Evolutionary conservation across 2,329 filamentous ascomycete species (phyloP).

Genomic region (Xylariaceae sp.): DNA sequence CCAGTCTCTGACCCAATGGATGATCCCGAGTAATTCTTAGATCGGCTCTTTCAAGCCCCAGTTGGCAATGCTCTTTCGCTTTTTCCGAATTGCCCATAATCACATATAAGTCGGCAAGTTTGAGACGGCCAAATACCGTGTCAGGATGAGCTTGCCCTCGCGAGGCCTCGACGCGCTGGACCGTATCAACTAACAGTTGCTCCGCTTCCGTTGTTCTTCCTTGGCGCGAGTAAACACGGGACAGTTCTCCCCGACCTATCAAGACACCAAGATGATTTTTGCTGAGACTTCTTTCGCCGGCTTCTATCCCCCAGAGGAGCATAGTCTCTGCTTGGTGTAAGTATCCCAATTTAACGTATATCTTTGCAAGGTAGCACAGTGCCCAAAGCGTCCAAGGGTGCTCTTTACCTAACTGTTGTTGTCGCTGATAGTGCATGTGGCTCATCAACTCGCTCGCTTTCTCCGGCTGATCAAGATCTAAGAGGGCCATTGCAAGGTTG

Average conservation of each 20-base stretch:
- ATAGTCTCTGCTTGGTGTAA: constrained; percentile 4
- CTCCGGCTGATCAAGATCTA: constrained; percentile 2
- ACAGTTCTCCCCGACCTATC: constrained; percentile 8
- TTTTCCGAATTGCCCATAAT: not conserved
- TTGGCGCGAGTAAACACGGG: constrained; percentile 6
- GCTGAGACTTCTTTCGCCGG: constrained; percentile 6
- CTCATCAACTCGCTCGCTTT: constrained; percentile 1
- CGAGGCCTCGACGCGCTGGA: constrained; percentile 1
- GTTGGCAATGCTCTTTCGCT: not conserved
- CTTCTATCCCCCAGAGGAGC: constrained; percentile 7
- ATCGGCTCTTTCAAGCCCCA: constrained; percentile 7
- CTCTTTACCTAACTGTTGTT: constrained; percentile 10
- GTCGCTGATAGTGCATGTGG: not conserved
- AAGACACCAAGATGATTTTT: constrained; percentile 5
- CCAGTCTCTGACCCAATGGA: constrained; percentile 5
- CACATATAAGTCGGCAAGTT: constrained; percentile 2
- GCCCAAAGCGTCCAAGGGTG: constrained; percentile 10
- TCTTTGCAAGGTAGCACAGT: constrained; percentile 6
- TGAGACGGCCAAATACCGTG: not conserved
- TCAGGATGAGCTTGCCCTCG: constrained; percentile 7
- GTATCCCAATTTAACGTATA: constrained; percentile 2
- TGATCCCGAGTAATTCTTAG: constrained; percentile 4
- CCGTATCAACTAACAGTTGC: constrained; percentile 4
- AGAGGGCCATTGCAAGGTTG: constrained; percentile 6
- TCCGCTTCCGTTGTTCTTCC: constrained; percentile 3